phyloP scores from a whole-genome alignment of 2,329 filamentous ascomycete species.

The Alternaria atra region DNA sequence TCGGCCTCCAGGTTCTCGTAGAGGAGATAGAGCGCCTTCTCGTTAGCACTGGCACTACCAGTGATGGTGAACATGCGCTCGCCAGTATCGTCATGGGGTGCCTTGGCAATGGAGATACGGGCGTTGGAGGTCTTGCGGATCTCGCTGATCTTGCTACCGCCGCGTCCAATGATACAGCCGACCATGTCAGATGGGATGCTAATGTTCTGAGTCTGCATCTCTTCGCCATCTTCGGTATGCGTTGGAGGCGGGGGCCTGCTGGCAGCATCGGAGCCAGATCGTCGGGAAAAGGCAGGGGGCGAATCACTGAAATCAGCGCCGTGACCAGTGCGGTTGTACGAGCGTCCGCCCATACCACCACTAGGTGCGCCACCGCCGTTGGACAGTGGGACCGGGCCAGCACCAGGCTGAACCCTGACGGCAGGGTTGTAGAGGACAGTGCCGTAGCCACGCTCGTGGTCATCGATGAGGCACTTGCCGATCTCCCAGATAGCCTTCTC shows the following conservation, averaged over 20 bases:
- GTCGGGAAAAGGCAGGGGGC: constrained; percentile 72
- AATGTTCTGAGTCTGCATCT: constrained; percentile 99
- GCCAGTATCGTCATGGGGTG: constrained; percentile 94
- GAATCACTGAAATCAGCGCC: constrained; percentile 96
- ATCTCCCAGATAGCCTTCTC: constrained; percentile 98
- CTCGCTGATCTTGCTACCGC: constrained; percentile 96
- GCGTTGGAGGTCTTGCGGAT: constrained; percentile 97
- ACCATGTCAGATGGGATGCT: constrained; percentile 99
- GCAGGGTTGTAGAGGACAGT: constrained; percentile 98
- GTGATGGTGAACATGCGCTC: constrained; percentile 99
- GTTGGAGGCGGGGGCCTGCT: constrained; percentile 79
- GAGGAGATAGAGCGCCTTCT: constrained; percentile 92
- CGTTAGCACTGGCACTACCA: constrained; percentile 91
- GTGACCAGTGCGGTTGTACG: constrained; percentile 93
- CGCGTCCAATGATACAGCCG: constrained; percentile 97
- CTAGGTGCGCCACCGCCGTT: constrained; percentile 63
- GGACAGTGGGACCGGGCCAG: constrained; percentile 60
- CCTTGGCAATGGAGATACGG: constrained; percentile 96
- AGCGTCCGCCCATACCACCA: constrained; percentile 63
- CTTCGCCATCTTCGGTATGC: constrained; percentile 94
- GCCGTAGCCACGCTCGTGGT: constrained; percentile 95
- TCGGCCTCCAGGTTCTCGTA: constrained; percentile 99
- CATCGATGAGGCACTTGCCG: constrained; percentile 96
- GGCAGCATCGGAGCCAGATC: constrained; percentile 83
- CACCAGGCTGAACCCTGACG: constrained; percentile 79